A percentile compares a stretch with the other conserved stretches of the same genome.
phyloP scores from a whole-genome alignment of 2,329 filamentous ascomycete species.

The Fragosphaeria purpurea region DNA sequence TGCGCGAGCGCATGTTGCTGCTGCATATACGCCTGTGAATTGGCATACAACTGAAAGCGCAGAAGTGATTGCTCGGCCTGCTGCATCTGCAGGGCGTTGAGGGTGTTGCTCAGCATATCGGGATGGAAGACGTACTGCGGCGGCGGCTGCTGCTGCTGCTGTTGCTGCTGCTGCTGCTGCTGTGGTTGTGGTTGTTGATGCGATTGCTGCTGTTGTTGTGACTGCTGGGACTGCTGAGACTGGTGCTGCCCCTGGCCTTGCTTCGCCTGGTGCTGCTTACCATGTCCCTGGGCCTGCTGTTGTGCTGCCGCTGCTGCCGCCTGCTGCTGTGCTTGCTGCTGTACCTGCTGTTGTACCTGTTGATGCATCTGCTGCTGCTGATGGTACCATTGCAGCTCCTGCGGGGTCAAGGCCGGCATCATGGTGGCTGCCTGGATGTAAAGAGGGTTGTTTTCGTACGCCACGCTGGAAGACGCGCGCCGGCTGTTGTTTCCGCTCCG shows the following conservation, averaged over 20 bases:
- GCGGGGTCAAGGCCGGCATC: constrained; percentile 30
- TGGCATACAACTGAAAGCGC: constrained; percentile 36
- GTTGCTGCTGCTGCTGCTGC: constrained; percentile 26
- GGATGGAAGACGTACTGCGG: constrained; percentile 25
- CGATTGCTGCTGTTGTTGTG: constrained; percentile 31
- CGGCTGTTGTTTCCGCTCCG: constrained; percentile 36
- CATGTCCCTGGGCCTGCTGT: neutral
- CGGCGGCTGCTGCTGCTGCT: constrained; percentile 28
- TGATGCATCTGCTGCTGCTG: constrained; percentile 28
- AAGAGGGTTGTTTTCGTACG: constrained; percentile 38
- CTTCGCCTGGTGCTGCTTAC: constrained; percentile 30
- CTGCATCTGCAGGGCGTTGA: constrained; percentile 28
- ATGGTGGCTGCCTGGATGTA: constrained; percentile 29
- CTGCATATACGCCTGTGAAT: constrained; percentile 33
- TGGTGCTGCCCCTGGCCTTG: constrained; percentile 38
- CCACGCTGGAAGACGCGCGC: constrained; percentile 42
- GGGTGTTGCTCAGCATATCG: constrained; percentile 16
- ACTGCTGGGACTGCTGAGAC: constrained; percentile 27
- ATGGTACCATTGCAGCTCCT: constrained; percentile 42
- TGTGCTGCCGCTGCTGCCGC: neutral
- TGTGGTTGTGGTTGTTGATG: constrained; percentile 41
- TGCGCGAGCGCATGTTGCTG: constrained; percentile 31
- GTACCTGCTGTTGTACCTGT: neutral
- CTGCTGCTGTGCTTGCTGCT: neutral
- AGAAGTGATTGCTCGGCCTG: constrained; percentile 27